A percentile compares a stretch with the other conserved stretches of the same genome.
These are phyloP conservation scores for Flueggea neowawraea DNA, from an alignment of 441 rosid species.

Conservation along the genomic window DNA sequence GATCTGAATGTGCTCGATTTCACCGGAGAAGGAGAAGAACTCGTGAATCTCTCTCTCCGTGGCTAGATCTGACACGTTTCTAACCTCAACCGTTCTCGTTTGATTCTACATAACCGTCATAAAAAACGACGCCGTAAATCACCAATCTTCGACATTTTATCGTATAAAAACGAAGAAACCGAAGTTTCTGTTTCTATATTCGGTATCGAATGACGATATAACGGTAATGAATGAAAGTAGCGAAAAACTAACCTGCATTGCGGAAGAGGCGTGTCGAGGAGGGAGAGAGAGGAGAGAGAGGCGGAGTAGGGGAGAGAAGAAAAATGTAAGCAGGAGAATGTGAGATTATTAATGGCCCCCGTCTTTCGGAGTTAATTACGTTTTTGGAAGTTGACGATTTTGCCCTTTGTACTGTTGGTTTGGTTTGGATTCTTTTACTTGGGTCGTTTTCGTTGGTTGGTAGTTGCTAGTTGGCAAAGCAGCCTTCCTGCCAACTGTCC, in stretches of 20 bases:
- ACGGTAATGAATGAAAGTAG: too few species aligned
- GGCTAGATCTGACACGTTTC: slow-evolving; percentile 89
- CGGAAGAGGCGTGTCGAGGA: not conserved
- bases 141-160: too few species aligned
- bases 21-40: slow-evolving; percentile 97
- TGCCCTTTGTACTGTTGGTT: not conserved
- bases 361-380: too few species aligned
- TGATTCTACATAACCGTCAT: not conserved
- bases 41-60: slow-evolving; percentile 93
- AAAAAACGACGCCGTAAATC: too few species aligned
- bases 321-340: not conserved
- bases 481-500: too few species aligned
- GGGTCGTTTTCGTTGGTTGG: not conserved
- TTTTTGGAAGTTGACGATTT: too few species aligned
- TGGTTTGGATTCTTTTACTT: not conserved
- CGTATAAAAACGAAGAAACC: too few species aligned
- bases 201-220: too few species aligned
- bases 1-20: slow-evolving; percentile 69
- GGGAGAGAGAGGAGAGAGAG: not conserved
- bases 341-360: too few species aligned
- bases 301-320: not conserved
- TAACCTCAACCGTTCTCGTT: slow-evolving; percentile 87
- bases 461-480: not conserved
- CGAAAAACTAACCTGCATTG: slow-evolving; percentile 7
- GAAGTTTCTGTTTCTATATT: too few species aligned